These are phyloP conservation scores for Lactifluus echinatus DNA, from an alignment of 768 basidiomycete species.

Conservation along the genomic window DNA sequence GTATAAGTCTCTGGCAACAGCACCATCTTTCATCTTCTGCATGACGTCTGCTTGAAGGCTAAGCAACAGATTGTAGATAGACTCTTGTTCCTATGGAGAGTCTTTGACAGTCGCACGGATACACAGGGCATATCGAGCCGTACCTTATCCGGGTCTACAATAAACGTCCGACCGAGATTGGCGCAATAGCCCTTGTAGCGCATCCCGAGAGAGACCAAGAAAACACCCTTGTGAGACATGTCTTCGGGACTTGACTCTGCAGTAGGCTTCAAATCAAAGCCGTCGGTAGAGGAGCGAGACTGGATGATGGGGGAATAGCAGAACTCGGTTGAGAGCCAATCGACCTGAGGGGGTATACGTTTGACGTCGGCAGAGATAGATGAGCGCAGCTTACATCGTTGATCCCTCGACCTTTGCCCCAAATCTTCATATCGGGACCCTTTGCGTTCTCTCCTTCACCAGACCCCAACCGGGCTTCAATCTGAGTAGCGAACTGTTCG, in stretches of 20 bases:
- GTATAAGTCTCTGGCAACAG: constrained; percentile 72
- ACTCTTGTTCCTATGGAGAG: constrained; percentile 73
- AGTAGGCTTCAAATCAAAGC: constrained; percentile 83
- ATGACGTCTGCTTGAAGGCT: constrained; percentile 71
- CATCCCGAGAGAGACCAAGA: constrained; percentile 80
- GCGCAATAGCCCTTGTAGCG: constrained; percentile 91
- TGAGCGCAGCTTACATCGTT: constrained; percentile 50
- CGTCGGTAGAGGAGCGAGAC: constrained; percentile 71
- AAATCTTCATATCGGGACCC: constrained; percentile 87
- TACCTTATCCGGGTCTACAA: constrained; percentile 89
- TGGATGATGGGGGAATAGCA: constrained; percentile 95
- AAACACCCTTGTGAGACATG: constrained; percentile 82
- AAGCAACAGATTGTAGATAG: constrained; percentile 71
- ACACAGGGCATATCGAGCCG: constrained; percentile 11
- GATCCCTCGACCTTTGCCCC: constrained; percentile 68
- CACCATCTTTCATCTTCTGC: constrained; percentile 70
- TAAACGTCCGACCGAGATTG: constrained; percentile 88
- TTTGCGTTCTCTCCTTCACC: constrained; percentile 70
- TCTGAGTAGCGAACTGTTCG: constrained; percentile 73
- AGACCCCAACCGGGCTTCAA: constrained; percentile 82
- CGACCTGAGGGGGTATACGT: constrained; percentile 44
- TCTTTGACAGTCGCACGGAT: background rate
- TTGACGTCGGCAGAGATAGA: constrained; percentile 8
- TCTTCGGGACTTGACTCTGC: constrained; percentile 79
- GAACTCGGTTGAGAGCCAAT: constrained; percentile 88